Evolutionary conservation across 768 basidiomycete genomes (phyloP), one percentile per base, ranked within the genome.

Genomic region (Galerina sulciceps): DNA sequence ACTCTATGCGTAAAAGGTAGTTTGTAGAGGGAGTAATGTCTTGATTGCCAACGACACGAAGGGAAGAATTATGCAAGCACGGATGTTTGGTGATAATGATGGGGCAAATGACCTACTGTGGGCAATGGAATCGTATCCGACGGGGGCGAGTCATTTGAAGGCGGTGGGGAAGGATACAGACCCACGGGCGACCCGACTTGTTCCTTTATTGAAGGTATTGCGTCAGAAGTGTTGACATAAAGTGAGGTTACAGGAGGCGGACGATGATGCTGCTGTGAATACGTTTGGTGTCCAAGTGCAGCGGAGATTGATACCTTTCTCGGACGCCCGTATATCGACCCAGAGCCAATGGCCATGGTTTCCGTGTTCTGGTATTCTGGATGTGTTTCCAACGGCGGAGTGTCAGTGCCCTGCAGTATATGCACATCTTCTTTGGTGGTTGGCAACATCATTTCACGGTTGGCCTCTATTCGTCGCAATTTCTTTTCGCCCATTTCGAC

Each of bases 401-500:
- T 74, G 22, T 78, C 75, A 10, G 73, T 72, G 22, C 77, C 81
- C 10, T 67, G 71, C 73, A 85, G 73, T 52, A 89, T 68, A 37
- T 76, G 73, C 15, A 80, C 76, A 52, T 93, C 91, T 57, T 72
- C 78, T 65, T 84, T 84, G 17, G 88, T 89, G 20, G 78, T 84
- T 0, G 93, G 93, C 22, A 94, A 76, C 71, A 85, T 79, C 68
- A 91, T 69, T 35, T 88, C 86, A 53, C 85, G 79, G 36, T 84
- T 82, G 2, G 89, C 90, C 66, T 91, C 90, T 15, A 93, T 85
- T 55, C 90, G 78, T 57, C 90, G 79, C 79, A 94, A 83, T 76
- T 88, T 90, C 72, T 89, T 90, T 80, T 99, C 97, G 34, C 96
- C 96, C 67, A 85, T 86, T 68, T 93, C 95, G 10, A 99, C 93